A percentile compares a stretch with the other conserved stretches of the same genome.
Conservation (phyloP, 2,329 filamentous ascomycete species). For the Chrysosporium queenslandicum region DNA sequence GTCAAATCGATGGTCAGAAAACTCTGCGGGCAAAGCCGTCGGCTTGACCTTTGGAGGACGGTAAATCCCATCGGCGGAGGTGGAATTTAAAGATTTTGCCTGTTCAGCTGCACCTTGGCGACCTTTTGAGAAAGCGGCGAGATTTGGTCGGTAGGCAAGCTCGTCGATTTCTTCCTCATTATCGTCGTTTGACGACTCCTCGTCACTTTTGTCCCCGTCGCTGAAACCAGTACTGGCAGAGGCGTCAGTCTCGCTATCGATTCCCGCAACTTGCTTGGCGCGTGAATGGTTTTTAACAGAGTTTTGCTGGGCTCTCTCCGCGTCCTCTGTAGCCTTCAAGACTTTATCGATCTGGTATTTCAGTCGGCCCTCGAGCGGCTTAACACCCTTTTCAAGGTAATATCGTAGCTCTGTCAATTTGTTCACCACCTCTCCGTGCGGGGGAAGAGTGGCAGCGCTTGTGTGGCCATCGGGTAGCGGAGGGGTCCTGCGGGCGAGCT, state of each 20-base stretch:
- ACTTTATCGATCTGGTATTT: conserved; percentile 97
- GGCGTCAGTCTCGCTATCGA: conserved; percentile 28
- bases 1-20: conserved; percentile 50
- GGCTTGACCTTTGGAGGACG: conserved; percentile 79
- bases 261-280: conserved; percentile 22
- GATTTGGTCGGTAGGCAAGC: conserved; percentile 54
- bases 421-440: conserved; percentile 53
- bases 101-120: conserved; percentile 27
- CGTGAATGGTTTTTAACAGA: conserved; percentile 23
- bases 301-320: conserved; percentile 25
- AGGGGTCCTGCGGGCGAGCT: conserved; percentile 33
- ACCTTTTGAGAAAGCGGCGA: conserved; percentile 35
- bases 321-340: conserved; percentile 64
- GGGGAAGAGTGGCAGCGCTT: conserved; percentile 28
- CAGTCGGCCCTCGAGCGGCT: conserved; percentile 77
- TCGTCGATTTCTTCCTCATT: conserved; percentile 42
- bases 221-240: conserved; percentile 27
- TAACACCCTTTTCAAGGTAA: conserved; percentile 85
- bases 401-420: conserved; percentile 88
- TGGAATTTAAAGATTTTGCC: conserved; percentile 22
- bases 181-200: conserved; percentile 24
- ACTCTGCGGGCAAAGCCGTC: conserved; percentile 59
- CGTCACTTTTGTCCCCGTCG: conserved; percentile 22
- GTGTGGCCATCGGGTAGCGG: conserved; percentile 18
- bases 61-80: conserved; percentile 60